Percentiles rank a stretch among this genome's conserved stretches.
Evolutionary conservation across 2,329 filamentous ascomycete species (phyloP).

Genomic region (Metarhizium robertsii): DNA sequence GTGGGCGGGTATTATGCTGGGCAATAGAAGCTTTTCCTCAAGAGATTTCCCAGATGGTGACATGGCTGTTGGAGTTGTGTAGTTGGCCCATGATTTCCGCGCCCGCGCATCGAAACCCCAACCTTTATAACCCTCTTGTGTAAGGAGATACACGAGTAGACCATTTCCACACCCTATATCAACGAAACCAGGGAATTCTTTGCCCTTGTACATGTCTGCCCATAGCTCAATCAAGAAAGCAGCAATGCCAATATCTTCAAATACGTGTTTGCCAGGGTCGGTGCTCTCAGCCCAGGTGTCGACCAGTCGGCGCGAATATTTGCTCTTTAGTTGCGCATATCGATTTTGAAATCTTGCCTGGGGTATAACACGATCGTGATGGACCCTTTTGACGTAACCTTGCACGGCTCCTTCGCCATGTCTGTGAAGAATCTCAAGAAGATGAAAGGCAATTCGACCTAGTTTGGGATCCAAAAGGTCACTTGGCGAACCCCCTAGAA

Average conservation of each 20-base stretch:
- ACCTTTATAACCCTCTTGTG: slow-evolving; percentile 70
- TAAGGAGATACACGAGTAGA: slow-evolving; percentile 74
- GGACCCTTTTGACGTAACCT: slow-evolving; percentile 72
- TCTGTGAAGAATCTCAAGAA: slow-evolving; percentile 62
- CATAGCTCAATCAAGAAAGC: slow-evolving; percentile 91
- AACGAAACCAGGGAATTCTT: slow-evolving; percentile 74
- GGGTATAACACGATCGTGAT: slow-evolving; percentile 73
- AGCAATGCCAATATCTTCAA: slow-evolving; percentile 85
- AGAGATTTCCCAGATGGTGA: slow-evolving; percentile 26
- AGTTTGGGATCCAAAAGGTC: slow-evolving; percentile 36
- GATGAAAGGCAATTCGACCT: slow-evolving; percentile 56
- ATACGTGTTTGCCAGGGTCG: slow-evolving; percentile 85
- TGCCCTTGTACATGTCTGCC: slow-evolving; percentile 63
- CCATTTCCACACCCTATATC: slow-evolving; percentile 97
- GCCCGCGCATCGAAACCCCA: slow-evolving; percentile 88
- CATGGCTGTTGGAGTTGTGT: slow-evolving; percentile 31
- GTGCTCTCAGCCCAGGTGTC: slow-evolving; percentile 78
- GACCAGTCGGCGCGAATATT: slow-evolving; percentile 64
- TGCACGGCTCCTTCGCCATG: slow-evolving; percentile 56
- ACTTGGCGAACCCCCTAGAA: slow-evolving; percentile 37
- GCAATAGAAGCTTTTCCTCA: slow-evolving; percentile 39
- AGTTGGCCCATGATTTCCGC: slow-evolving; percentile 76
- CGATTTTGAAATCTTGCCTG: slow-evolving; percentile 73
- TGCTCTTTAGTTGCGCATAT: slow-evolving; percentile 70
- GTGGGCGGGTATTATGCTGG: slow-evolving; percentile 22